Evolutionary conservation across 306 rosid genomes (phyloP).

Genomic region (Fragaria nilgerrensis): DNA sequence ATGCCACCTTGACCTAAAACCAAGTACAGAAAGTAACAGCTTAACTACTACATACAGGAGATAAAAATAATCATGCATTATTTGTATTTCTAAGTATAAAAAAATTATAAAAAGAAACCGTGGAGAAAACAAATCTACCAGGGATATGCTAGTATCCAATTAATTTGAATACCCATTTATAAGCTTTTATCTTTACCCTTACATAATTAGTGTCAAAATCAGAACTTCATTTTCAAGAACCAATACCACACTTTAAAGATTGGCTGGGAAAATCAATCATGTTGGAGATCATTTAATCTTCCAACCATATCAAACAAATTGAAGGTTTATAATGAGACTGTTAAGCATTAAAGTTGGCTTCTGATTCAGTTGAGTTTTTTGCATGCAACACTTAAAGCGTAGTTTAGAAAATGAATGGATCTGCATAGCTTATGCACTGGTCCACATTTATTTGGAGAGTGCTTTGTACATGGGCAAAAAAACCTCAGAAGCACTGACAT

Average conservation of each 20-base stretch:
- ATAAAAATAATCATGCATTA: background rate
- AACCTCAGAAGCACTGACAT: background rate
- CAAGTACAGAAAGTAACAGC: slow-evolving; percentile 21
- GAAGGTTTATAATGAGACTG: background rate
- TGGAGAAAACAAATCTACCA: background rate
- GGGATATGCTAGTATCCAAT: background rate
- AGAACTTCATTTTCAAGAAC: background rate
- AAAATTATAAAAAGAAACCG: no score
- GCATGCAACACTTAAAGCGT: background rate
- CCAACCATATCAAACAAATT: background rate
- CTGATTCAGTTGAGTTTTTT: background rate
- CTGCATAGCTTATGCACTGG: background rate
- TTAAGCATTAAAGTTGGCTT: background rate
- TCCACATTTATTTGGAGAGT: background rate
- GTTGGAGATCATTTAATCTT: background rate
- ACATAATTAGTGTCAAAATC: background rate
- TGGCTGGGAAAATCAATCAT: background rate
- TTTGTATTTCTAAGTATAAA: background rate
- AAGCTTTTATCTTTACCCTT: background rate
- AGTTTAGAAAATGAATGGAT: background rate
- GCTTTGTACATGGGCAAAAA: background rate
- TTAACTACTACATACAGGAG: slow-evolving; percentile 4
- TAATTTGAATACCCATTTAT: background rate
- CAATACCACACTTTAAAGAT: background rate
- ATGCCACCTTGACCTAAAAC: slow-evolving; percentile 63